Percentiles rank a stretch among this genome's conserved stretches.
These are phyloP conservation scores for Flaveria bidentis DNA, from an alignment of 129 eudicot genomes.

Conservation along the genomic window DNA sequence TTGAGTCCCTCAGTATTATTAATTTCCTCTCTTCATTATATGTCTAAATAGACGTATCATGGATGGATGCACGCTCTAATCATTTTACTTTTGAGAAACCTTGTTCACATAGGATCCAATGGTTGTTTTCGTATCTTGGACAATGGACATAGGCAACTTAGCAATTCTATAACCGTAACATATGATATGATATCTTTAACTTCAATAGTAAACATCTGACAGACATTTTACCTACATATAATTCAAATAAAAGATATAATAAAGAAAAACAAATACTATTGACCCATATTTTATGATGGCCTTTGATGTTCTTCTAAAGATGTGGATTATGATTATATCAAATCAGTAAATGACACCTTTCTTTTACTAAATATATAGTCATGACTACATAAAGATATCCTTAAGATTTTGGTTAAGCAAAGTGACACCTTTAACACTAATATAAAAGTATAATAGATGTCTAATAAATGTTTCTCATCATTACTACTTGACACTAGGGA, in stretches of 20 bases:
- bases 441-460: background rate
- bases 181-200: background rate
- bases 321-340: background rate
- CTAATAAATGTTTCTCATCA: background rate
- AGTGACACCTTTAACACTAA: background rate
- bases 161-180: background rate
- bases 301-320: background rate
- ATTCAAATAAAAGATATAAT: background rate
- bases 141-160: background rate
- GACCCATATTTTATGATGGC: background rate
- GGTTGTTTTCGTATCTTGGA: background rate
- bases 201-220: background rate
- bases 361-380: background rate
- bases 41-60: no score
- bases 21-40: no score
- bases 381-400: no score
- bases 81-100: background rate
- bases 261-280: background rate
- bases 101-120: slow-evolving; percentile 4
- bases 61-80: no score
- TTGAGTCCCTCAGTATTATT: no score
- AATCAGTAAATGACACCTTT: background rate
- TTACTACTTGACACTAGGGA: slow-evolving; percentile 5
- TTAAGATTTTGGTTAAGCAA: slow-evolving; percentile 1
- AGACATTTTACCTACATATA: background rate